These are phyloP conservation scores for Lasiosphaeriaceae sp. DNA, from an alignment of 495 filamentous ascomycete genomes.

Conservation along the genomic window DNA sequence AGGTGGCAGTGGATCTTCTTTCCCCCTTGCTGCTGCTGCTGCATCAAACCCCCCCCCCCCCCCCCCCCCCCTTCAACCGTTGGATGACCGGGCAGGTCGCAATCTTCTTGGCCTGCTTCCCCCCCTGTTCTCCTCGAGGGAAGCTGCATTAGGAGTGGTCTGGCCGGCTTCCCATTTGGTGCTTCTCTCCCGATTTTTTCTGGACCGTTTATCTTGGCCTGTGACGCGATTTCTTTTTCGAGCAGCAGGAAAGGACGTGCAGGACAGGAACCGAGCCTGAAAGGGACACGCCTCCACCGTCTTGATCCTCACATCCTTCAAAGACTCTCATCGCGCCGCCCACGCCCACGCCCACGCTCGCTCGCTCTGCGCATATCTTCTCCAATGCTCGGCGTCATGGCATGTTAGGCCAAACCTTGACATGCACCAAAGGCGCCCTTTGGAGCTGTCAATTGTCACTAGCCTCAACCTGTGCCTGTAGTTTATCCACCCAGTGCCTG, in stretches of 20 bases:
- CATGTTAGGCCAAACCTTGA: conserved; percentile 7
- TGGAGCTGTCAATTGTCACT: conserved; percentile 2
- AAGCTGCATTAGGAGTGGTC: background rate
- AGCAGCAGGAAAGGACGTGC: no score
- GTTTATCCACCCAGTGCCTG: background rate
- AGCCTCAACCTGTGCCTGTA: background rate
- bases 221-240: no score
- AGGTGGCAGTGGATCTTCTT: background rate
- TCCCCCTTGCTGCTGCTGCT: no score
- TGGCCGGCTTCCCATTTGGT: background rate
- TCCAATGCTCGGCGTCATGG: background rate
- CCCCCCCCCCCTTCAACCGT: background rate
- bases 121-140: background rate
- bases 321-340: no score
- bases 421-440: conserved; percentile 1
- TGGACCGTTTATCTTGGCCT: no score
- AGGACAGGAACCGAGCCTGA: no score
- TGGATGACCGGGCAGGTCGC: background rate
- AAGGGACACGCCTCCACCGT: no score
- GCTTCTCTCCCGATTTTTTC: background rate
- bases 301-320: no score
- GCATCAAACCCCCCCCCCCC: background rate
- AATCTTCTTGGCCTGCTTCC: background rate
- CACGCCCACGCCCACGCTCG: no score
- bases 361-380: no score